phyloP scores from a whole-genome alignment of 192 early-diverging fungal species.

The Physocladia obscura region DNA sequence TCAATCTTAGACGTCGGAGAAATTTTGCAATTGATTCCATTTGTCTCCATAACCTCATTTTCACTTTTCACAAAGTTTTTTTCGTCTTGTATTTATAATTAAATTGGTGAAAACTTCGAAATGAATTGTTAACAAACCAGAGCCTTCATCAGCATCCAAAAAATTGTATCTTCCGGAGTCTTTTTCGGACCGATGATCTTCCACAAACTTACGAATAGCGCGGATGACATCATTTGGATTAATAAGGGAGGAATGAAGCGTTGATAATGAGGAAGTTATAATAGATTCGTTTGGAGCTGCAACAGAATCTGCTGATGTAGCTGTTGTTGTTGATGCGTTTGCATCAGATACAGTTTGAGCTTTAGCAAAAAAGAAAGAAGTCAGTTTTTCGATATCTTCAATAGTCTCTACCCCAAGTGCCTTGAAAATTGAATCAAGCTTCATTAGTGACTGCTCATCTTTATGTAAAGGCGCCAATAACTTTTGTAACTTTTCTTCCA shows the following conservation, averaged over 20 bases:
- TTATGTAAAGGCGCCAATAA: slow-evolving; percentile 50
- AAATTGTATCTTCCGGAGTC: background rate
- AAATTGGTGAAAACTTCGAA: no score
- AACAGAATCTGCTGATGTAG: background rate
- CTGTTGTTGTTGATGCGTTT: background rate
- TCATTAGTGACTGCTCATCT: slow-evolving; percentile 56
- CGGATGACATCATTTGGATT: slow-evolving; percentile 52
- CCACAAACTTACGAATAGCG: slow-evolving; percentile 44
- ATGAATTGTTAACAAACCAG: background rate
- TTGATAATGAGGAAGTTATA: background rate
- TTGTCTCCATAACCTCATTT: slow-evolving; percentile 6
- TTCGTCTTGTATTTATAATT: no score
- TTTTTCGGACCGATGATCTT: slow-evolving; percentile 33
- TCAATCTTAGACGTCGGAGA: no score
- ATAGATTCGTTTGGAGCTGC: background rate
- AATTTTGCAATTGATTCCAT: no score
- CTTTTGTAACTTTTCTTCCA: slow-evolving; percentile 62
- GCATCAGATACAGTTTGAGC: background rate
- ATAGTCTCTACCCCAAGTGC: slow-evolving; percentile 54
- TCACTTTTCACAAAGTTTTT: background rate
- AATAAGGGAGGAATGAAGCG: slow-evolving; percentile 27
- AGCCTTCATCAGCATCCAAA: slow-evolving; percentile 4
- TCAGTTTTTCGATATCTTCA: slow-evolving; percentile 54
- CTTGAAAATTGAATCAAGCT: slow-evolving; percentile 59
- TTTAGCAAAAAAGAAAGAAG: slow-evolving; percentile 40